phyloP scores from a whole-genome alignment of 139 green algal species.

The Spirogloea muscicola region DNA sequence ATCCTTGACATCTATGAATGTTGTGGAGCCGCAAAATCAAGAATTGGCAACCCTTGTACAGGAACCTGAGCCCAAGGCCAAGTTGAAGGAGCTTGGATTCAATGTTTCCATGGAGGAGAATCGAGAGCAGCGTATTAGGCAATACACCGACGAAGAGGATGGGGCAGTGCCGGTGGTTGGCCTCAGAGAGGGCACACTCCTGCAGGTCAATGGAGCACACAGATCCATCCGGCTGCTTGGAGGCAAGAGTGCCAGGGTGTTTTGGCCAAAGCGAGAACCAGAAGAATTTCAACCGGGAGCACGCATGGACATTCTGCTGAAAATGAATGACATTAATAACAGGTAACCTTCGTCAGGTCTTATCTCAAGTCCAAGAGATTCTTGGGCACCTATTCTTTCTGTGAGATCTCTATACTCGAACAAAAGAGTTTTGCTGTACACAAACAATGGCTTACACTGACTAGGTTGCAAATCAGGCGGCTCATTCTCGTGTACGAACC shows the following conservation, averaged over 20 bases:
- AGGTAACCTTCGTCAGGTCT: too few species aligned
- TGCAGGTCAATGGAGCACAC: constrained; percentile 8
- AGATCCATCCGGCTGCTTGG: constrained; percentile 7
- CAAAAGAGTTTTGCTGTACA: too few species aligned
- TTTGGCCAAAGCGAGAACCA: background rate
- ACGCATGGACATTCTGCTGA: constrained; percentile 24
- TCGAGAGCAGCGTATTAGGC: constrained; percentile 17
- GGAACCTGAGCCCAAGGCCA: constrained; percentile 34
- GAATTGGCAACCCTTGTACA: too few species aligned
- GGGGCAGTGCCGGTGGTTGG: constrained; percentile 1
- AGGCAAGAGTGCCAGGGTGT: constrained; percentile 12
- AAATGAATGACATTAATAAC: background rate
- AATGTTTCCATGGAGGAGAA: constrained; percentile 33
- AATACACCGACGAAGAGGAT: constrained; percentile 24
- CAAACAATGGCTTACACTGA: too few species aligned
- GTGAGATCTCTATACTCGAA: too few species aligned
- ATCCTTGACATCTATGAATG: too few species aligned
- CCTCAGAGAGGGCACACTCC: constrained; percentile 9
- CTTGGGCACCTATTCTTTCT: too few species aligned
- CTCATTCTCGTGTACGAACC: too few species aligned
- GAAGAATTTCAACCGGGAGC: constrained; percentile 17
- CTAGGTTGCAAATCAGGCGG: too few species aligned
- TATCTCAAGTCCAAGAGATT: too few species aligned
- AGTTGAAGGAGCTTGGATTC: constrained; percentile 28
- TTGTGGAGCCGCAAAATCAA: too few species aligned